A percentile compares a stretch with the other conserved stretches of the same genome.
Evolutionary conservation across 2,329 filamentous ascomycete genomes (phyloP).

Genomic region (Ilyonectria destructans): DNA sequence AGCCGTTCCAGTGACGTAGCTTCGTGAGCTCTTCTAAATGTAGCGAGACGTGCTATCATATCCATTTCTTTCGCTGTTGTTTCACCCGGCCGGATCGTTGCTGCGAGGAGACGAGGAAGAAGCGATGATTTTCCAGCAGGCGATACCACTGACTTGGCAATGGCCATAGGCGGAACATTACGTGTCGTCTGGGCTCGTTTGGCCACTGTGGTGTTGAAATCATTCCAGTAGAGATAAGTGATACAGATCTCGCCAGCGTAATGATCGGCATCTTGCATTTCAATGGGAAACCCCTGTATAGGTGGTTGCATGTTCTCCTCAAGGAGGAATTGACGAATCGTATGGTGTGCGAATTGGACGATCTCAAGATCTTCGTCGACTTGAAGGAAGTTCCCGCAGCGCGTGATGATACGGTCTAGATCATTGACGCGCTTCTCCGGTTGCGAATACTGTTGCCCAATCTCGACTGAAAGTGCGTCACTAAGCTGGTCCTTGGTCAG

Average conservation of each 20-base stretch:
- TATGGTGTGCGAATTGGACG: slow-evolving; percentile 56
- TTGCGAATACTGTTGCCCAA: slow-evolving; percentile 44
- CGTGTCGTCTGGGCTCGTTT: background rate
- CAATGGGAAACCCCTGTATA: slow-evolving; percentile 34
- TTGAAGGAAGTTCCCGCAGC: slow-evolving; percentile 55
- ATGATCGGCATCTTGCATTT: slow-evolving; percentile 47
- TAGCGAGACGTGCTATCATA: too few species aligned
- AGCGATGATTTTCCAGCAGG: too few species aligned
- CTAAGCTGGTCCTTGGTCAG: slow-evolving; percentile 55
- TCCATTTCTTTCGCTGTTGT: too few species aligned
- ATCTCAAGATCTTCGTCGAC: slow-evolving; percentile 50
- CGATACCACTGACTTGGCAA: too few species aligned
- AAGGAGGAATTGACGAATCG: slow-evolving; percentile 51
- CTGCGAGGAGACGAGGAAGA: too few species aligned
- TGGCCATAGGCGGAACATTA: too few species aligned
- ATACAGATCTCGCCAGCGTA: slow-evolving; percentile 56
- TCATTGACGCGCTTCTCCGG: slow-evolving; percentile 48
- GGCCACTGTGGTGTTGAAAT: slow-evolving; percentile 55
- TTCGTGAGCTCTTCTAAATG: too few species aligned
- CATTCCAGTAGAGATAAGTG: slow-evolving; percentile 58
- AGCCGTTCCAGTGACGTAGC: too few species aligned
- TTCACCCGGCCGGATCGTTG: too few species aligned
- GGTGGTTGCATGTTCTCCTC: too few species aligned
- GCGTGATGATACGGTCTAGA: slow-evolving; percentile 48
- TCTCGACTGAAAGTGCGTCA: slow-evolving; percentile 56